A percentile compares a stretch with the other conserved stretches of the same genome.
Conservation (phyloP, 768 basidiomycete genomes). For the Filobasidium wieringae region DNA sequence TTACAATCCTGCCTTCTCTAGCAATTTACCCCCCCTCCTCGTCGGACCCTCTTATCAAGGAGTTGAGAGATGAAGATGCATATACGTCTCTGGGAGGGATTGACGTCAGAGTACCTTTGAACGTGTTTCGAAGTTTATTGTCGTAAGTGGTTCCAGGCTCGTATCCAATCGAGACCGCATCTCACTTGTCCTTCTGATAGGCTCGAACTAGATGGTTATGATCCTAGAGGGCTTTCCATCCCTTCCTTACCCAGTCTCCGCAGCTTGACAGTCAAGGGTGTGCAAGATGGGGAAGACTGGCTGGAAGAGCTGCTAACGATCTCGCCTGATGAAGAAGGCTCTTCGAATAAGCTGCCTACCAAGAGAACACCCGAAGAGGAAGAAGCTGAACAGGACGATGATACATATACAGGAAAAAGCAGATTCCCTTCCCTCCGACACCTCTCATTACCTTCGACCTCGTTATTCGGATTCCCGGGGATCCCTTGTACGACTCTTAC, state of each 20-base stretch:
- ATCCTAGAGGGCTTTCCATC: constrained; percentile 31
- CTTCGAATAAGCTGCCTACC: neutral
- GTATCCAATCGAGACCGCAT: neutral
- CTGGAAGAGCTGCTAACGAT: constrained; percentile 26
- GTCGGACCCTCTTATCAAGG: constrained; percentile 30
- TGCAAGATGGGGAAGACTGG: constrained; percentile 38
- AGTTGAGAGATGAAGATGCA: constrained; percentile 32
- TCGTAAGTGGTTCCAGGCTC: constrained; percentile 19
- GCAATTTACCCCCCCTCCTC: constrained; percentile 31
- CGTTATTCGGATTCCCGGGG: constrained; percentile 17
- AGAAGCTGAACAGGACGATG: neutral
- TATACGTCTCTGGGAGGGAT: constrained; percentile 35
- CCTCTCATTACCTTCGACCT: constrained; percentile 23
- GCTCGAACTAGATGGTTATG: constrained; percentile 35
- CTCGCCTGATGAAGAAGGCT: neutral
- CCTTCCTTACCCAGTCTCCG: constrained; percentile 25
- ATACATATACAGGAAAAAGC: neutral
- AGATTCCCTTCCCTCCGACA: constrained; percentile 28
- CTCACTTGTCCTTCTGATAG: constrained; percentile 13
- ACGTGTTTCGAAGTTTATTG: constrained; percentile 31
- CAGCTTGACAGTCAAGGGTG: constrained; percentile 33
- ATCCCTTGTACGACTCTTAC: constrained; percentile 42
- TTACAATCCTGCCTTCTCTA: constrained; percentile 34
- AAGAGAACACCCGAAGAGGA: neutral
- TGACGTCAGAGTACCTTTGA: constrained; percentile 32